These are phyloP conservation scores for Golubevia sp. DNA, from an alignment of 1,284 basidiomycete genomes.

Conservation along the genomic window DNA sequence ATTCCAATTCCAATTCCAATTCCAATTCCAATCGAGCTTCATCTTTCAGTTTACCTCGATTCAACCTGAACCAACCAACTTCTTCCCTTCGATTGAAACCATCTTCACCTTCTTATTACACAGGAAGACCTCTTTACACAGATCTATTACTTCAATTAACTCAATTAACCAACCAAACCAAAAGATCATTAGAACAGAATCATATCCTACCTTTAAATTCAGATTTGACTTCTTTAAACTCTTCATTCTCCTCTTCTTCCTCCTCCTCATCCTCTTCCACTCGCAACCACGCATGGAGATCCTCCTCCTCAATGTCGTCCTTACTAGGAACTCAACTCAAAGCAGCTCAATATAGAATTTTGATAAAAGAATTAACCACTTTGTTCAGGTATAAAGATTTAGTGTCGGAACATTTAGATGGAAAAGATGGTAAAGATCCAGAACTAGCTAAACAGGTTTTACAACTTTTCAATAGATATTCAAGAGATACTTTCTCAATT, in stretches of 20 bases:
- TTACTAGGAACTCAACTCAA: constrained; percentile 71
- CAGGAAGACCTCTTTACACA: constrained; percentile 78
- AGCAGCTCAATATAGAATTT: constrained; percentile 74
- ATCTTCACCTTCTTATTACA: constrained; percentile 78
- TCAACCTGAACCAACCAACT: constrained; percentile 6
- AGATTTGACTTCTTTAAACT: constrained; percentile 70
- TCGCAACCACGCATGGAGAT: constrained; percentile 68
- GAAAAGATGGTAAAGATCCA: neutral
- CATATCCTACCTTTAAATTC: constrained; percentile 79
- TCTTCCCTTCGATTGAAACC: constrained; percentile 57
- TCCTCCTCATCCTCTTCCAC: constrained; percentile 63
- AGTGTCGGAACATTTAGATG: constrained; percentile 18
- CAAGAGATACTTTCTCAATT: too few species aligned
- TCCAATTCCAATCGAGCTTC: neutral
- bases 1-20: neutral
- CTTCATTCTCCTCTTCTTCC: constrained; percentile 65
- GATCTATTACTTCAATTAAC: constrained; percentile 76
- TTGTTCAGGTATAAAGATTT: constrained; percentile 73
- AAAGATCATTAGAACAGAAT: constrained; percentile 69
- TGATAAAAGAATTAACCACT: constrained; percentile 72
- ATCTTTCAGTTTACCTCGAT: constrained; percentile 6
- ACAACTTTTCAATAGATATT: neutral
- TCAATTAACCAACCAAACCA: constrained; percentile 69
- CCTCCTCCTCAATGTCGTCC: constrained; percentile 68
- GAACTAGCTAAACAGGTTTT: neutral